Base-by-base conservation (phyloP, 2,329 filamentous ascomycete genomes). In the Metarhizium brunneum region DNA sequence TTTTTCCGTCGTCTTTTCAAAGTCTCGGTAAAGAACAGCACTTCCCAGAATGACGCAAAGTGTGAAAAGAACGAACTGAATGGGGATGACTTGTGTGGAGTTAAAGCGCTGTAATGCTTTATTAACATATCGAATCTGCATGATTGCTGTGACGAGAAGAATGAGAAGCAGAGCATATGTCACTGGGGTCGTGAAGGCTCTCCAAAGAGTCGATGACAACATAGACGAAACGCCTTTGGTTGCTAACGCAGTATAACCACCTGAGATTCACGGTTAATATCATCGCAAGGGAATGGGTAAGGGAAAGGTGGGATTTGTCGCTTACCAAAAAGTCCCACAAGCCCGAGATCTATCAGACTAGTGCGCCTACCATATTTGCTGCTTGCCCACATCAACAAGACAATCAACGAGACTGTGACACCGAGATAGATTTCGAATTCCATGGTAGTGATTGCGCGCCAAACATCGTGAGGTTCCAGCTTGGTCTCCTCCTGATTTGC, bases 121-220 rank as follows among this genome's bases (percentile, higher is more conserved):
- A 73, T 97, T 99, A 68, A 99, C 82, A 68, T 97, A 99, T 67
- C 90, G 92, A 63, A 99, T 92, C 73, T 99, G 94, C 87, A 97
- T 91, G 57, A 99, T 77, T 6, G 94, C 94, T 1, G 92, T 97
- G 49, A 76, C 81, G 18, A 94, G 78, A 30, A 99, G 80, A 51
- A 97, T 80, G 52, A 87, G 75, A 8, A 94, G 70, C n/a, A 99
- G 81, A 1, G 85, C 81, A 67, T 97, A 99, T 20, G 91, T 95
- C 58, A 99, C 87, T 0, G 92, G 92, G 40, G 92, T 97, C 0
- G 90, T 87, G 60, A 99, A 89, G 16, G 90, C 90, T 63, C 88
- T 84, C 79, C 92, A 90, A 20, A 97, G 81, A 0, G 88, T 95
- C 52, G 90, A 92, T 0, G 94, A 96, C 20, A 99, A 80, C 74